A percentile compares a stretch with the other conserved stretches of the same genome.
Conservation (phyloP, 2,329 filamentous ascomycete genomes). For the Epichloe gansuensis region DNA sequence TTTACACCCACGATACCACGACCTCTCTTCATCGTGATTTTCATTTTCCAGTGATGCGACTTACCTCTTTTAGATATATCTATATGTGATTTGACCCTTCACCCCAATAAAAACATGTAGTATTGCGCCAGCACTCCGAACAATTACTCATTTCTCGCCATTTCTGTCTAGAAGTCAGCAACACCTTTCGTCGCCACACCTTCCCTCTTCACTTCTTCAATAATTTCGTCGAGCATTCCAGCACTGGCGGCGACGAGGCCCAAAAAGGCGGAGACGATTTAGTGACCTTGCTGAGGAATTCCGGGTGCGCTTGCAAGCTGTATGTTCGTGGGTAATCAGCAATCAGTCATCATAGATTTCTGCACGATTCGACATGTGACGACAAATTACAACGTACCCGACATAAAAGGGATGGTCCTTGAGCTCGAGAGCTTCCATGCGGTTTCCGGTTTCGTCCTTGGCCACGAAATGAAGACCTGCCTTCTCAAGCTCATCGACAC, state of each 20-base stretch:
- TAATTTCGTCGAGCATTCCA: conserved; percentile 44
- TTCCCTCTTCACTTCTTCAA: conserved; percentile 5
- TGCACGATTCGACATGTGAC: not conserved
- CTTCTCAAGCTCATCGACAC: conserved; percentile 54
- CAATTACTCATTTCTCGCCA: not conserved
- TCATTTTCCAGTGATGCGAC: no score
- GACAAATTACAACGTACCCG: conserved; percentile 6
- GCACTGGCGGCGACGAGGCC: conserved; percentile 74
- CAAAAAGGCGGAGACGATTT: conserved; percentile 42
- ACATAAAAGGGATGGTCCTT: conserved; percentile 78
- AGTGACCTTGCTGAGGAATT: conserved; percentile 54
- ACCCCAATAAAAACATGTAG: no score
- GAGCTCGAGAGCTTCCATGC: conserved; percentile 76
- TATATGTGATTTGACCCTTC: no score
- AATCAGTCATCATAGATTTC: not conserved
- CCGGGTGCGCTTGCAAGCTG: conserved; percentile 76
- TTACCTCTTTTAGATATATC: no score
- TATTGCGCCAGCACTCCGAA: no score
- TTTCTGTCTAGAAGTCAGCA: conserved; percentile 1
- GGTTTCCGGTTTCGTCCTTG: conserved; percentile 64
- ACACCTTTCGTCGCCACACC: not conserved
- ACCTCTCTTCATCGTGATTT: no score
- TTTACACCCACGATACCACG: no score
- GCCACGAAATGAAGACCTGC: conserved; percentile 64
- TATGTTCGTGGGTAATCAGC: not conserved